These are phyloP conservation scores for Penicillium sp. DNA, from an alignment of 2,329 filamentous ascomycete genomes.

Conservation along the genomic window DNA sequence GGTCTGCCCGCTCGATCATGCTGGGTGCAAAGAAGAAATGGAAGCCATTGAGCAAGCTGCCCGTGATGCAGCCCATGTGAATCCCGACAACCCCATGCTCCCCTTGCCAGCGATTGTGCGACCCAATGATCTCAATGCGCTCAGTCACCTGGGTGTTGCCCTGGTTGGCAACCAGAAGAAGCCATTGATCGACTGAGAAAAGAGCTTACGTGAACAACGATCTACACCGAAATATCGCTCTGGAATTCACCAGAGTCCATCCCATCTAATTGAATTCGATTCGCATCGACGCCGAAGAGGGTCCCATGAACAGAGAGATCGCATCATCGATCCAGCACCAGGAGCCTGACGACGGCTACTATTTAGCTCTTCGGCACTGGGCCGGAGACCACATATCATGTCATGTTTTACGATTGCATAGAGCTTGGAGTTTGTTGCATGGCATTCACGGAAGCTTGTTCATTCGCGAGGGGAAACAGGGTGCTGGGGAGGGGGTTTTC, in stretches of 20 bases:
- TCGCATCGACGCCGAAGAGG: constrained; percentile 8
- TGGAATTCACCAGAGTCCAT: constrained; percentile 23
- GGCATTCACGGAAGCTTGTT: constrained; percentile 31
- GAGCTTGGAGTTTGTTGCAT: constrained; percentile 40
- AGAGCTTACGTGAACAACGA: not conserved
- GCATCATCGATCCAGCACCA: not conserved
- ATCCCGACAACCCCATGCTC: constrained; percentile 89
- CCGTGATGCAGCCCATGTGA: constrained; percentile 85
- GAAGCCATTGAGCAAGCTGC: constrained; percentile 96
- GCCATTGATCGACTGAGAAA: constrained; percentile 66
- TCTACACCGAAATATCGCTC: constrained; percentile 13
- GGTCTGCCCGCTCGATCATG: constrained; percentile 92
- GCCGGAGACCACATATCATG: constrained; percentile 16
- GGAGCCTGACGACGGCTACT: not conserved
- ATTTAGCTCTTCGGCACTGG: not conserved
- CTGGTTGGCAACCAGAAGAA: constrained; percentile 67
- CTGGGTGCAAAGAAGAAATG: constrained; percentile 97
- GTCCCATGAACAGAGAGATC: not conserved
- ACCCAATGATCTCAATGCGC: constrained; percentile 70
- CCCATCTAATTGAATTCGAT: constrained; percentile 23
- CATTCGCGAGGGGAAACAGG: constrained; percentile 21
- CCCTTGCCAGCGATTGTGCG: constrained; percentile 82
- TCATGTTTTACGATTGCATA: constrained; percentile 44
- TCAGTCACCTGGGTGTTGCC: constrained; percentile 64
- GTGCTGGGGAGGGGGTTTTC: constrained; percentile 18